Conservation (phyloP, 1,284 basidiomycete genomes). For the Trametes sp. region DNA sequence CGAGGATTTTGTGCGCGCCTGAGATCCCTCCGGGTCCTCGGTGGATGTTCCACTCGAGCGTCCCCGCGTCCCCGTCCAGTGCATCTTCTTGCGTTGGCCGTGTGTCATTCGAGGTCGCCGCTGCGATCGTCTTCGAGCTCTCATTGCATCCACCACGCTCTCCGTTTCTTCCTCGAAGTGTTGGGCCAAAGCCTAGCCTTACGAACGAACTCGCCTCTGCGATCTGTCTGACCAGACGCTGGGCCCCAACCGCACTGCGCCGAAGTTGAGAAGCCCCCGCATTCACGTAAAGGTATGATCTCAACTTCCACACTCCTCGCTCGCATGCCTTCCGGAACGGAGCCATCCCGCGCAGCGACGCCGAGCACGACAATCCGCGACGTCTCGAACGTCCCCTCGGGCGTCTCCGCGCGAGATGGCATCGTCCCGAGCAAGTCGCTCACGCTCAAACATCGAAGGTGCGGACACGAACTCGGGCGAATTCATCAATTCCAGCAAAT, state of each 20-base stretch:
- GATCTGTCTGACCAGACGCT: conserved; percentile 5
- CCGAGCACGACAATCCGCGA: conserved; percentile 14
- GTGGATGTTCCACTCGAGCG: neutral
- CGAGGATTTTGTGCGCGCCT: conserved; percentile 19
- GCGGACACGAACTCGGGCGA: neutral
- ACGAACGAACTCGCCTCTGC: too few relatives aligned
- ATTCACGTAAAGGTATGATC: conserved; percentile 15
- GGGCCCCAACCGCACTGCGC: conserved; percentile 13
- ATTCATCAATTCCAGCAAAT: neutral
- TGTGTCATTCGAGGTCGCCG: neutral
- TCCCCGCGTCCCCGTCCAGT: neutral
- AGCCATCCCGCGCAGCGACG: neutral
- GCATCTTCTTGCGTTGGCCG: neutral
- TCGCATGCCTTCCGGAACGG: neutral
- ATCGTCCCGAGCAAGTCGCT: too few relatives aligned
- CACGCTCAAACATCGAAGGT: neutral
- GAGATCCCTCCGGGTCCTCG: too few relatives aligned
- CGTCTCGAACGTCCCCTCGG: neutral
- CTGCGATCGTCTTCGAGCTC: neutral
- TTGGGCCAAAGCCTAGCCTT: too few relatives aligned
- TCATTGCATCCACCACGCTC: too few relatives aligned
- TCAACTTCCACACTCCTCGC: neutral
- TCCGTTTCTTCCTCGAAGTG: too few relatives aligned
- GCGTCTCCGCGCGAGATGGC: neutral
- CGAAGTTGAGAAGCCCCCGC: conserved; percentile 20